Evolutionary conservation across 2,329 filamentous ascomycete genomes (phyloP).

Genomic region (Onygena corvina): DNA sequence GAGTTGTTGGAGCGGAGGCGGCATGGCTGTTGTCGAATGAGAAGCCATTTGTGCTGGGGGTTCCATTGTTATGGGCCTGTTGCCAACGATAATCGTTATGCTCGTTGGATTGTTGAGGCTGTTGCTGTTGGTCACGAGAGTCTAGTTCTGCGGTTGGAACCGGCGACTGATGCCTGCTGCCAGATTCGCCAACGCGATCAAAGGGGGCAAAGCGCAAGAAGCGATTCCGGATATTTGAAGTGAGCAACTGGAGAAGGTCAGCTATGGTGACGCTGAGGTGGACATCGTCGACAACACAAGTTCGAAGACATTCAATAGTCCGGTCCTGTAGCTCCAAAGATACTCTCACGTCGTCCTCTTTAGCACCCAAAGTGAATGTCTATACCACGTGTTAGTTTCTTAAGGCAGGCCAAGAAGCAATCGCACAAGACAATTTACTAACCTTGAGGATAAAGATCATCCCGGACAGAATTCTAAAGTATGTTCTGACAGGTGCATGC

Average conservation of each 20-base stretch:
- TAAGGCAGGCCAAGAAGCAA: background rate
- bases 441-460: conserved; percentile 55
- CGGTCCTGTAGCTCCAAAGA: conserved; percentile 48
- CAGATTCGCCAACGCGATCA: conserved; percentile 35
- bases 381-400: conserved; percentile 19
- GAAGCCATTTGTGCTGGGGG: conserved; percentile 10
- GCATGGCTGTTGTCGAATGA: conserved; percentile 14
- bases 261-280: conserved; percentile 53
- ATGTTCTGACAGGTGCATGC: conserved; percentile 52
- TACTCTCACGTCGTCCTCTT: conserved; percentile 49
- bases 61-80: conserved; percentile 5
- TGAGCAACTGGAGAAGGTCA: conserved; percentile 48
- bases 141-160: conserved; percentile 21
- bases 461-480: conserved; percentile 52
- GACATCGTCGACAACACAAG: conserved; percentile 53
- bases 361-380: conserved; percentile 52
- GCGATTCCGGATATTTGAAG: conserved; percentile 45
- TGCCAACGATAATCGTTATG: conserved; percentile 13
- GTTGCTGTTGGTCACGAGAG: conserved; percentile 4
- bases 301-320: conserved; percentile 47
- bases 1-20: conserved; percentile 22
- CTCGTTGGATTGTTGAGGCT: conserved; percentile 13
- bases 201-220: conserved; percentile 47
- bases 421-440: conserved; percentile 13
- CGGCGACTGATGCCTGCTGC: conserved; percentile 28